Base-by-base conservation (phyloP, 2,329 filamentous ascomycete genomes). In the Fusarium abutilonis region DNA sequence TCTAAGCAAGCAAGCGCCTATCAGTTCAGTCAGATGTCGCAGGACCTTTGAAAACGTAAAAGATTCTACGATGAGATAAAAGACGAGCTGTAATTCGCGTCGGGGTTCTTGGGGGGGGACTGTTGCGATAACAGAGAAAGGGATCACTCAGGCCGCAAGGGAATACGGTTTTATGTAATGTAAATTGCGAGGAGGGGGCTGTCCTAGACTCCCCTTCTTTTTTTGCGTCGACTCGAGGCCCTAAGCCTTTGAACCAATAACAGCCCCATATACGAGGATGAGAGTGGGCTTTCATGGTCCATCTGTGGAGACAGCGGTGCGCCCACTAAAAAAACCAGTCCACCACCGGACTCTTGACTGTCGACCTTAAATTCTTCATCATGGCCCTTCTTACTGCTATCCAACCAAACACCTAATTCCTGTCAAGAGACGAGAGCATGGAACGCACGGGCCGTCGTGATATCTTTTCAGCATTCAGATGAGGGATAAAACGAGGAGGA, bases 141-240 rank as follows among this genome's bases (percentile, higher is more conserved):
- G 72, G 72, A 71, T 64, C 70, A 60, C 59, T 61, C 68, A 69
- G 71, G 73, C 66, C 56, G 56, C 56, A 60, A 60, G 56, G 56
- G 56, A 60, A 60, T 60, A 60, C 56, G 56, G 56, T 76, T 76
- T 76, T 76, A 76, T 75, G 75, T 76, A 76, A 76, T 75, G 72
- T 72, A 68, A 75, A 74, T 72, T 73, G 70, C 54, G 54, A 70
- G 39, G 67, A 70, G 69, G 67, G 67, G 65, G 67, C 67, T 53
- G 63, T 63, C 64, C 67, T 64, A 51, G 57, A 52, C 55, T 43
- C 51, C 60, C 58, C 56, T 67, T 67, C 52, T 67, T 66, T 65
- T 28, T 60, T 56, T 66, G 51, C 43, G 57, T 50, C 45, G 36
- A 43, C 49, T 57, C 34, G 52, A 66, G 63, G 63, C 59, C 63